Percentiles rank a stretch among this genome's conserved stretches.
These are phyloP conservation scores for Rhodotorula sp. DNA, from an alignment of 1,284 basidiomycete genomes.

Conservation along the genomic window DNA sequence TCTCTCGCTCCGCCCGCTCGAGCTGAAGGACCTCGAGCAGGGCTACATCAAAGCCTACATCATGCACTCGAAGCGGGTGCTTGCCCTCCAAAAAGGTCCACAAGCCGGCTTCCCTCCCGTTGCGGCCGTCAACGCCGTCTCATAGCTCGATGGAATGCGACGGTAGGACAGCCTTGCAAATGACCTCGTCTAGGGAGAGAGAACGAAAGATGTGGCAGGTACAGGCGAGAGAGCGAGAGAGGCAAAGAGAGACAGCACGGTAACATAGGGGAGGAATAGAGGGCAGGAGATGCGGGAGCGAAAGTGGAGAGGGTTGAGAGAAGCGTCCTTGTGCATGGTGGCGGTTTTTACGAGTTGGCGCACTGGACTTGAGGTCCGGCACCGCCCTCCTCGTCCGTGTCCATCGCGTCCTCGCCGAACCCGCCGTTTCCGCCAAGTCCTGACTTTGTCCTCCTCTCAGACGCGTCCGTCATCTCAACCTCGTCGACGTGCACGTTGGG, in stretches of 20 bases:
- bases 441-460: slow-evolving; percentile 53
- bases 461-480: slow-evolving; percentile 78
- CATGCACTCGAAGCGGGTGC: slow-evolving; percentile 47
- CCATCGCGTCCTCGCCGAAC: slow-evolving; percentile 37
- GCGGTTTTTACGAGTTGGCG: slow-evolving; percentile 46
- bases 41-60: slow-evolving; percentile 52
- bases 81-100: slow-evolving; percentile 49
- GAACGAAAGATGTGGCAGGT: too few species aligned
- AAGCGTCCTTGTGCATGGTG: too few species aligned
- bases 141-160: background rate
- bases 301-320: too few species aligned
- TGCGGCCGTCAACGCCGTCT: background rate
- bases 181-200: too few species aligned
- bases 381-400: slow-evolving; percentile 43
- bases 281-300: too few species aligned
- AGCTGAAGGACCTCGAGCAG: slow-evolving; percentile 16
- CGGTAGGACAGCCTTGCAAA: too few species aligned
- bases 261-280: too few species aligned
- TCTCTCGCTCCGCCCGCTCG: background rate
- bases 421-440: slow-evolving; percentile 26
- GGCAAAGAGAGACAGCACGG: too few species aligned
- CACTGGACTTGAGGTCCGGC: slow-evolving; percentile 52
- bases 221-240: too few species aligned
- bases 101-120: slow-evolving; percentile 47
- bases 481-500: slow-evolving; percentile 68